phyloP scores from a whole-genome alignment of 495 filamentous ascomycete genomes.

The Penicillium coprophilum region DNA sequence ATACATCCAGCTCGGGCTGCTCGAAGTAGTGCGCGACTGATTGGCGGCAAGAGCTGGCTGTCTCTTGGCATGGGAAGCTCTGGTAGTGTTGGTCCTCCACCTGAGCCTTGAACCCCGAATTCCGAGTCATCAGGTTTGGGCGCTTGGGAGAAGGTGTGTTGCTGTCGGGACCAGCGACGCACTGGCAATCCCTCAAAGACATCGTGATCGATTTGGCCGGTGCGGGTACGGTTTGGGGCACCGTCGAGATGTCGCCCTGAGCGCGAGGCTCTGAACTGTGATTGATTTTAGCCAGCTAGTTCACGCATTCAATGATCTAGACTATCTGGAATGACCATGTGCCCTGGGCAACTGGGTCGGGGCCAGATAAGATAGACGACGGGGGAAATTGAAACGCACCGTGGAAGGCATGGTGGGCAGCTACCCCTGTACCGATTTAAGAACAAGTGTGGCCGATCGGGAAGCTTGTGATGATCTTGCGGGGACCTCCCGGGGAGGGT shows the following conservation, averaged over 20 bases:
- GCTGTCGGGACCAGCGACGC: slow-evolving; percentile 80
- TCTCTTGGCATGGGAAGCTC: slow-evolving; percentile 83
- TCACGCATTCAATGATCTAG: neutral
- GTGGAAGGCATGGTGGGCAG: slow-evolving; percentile 42
- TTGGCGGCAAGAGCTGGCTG: slow-evolving; percentile 71
- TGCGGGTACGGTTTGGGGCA: slow-evolving; percentile 67
- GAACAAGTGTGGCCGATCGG: neutral
- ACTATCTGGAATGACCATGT: neutral
- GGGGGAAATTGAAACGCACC: slow-evolving; percentile 35
- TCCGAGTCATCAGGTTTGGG: slow-evolving; percentile 53
- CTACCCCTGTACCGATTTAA: neutral
- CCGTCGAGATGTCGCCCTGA: slow-evolving; percentile 48
- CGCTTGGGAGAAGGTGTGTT: slow-evolving; percentile 67
- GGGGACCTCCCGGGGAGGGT: neutral
- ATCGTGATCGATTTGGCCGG: slow-evolving; percentile 85
- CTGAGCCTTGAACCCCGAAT: slow-evolving; percentile 55
- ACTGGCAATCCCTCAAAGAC: slow-evolving; percentile 93
- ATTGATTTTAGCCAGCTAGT: slow-evolving; percentile 9
- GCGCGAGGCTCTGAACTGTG: slow-evolving; percentile 48
- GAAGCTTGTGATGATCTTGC: neutral
- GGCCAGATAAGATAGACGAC: slow-evolving; percentile 2
- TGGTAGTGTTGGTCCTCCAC: slow-evolving; percentile 46
- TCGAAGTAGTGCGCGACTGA: slow-evolving; percentile 81
- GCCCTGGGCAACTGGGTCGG: neutral
- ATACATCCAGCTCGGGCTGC: slow-evolving; percentile 73